Evolutionary conservation across 352 stramenopile genomes (phyloP).

Genomic region (Phytopythium litorale): DNA sequence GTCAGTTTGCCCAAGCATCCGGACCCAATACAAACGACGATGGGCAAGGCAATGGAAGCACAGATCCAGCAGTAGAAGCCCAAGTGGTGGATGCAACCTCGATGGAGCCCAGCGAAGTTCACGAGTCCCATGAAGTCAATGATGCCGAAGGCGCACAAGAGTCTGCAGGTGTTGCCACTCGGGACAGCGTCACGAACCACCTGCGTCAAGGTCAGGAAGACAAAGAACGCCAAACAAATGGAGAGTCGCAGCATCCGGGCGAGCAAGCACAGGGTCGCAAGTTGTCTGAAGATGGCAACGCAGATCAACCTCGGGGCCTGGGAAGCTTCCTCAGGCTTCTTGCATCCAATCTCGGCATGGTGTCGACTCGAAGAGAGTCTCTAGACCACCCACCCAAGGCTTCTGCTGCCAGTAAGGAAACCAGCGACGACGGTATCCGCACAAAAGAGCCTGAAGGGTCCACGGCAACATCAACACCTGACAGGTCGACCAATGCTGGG

Average conservation of each 20-base stretch:
- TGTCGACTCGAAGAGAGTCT: neutral
- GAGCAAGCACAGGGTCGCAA: neutral
- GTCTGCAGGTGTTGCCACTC: neutral
- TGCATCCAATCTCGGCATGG: conserved; percentile 1
- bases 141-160: neutral
- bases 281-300: neutral
- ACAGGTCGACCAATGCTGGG: neutral
- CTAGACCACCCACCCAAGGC: neutral
- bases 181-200: neutral
- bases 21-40: neutral
- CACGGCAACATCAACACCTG: neutral
- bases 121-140: neutral
- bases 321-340: conserved; percentile 3
- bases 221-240: neutral
- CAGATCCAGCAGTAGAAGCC: neutral
- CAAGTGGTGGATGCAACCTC: neutral
- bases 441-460: neutral
- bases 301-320: neutral
- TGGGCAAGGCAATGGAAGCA: neutral
- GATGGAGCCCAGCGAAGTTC: neutral
- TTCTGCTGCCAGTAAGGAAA: neutral
- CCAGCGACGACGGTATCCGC: no score
- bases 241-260: neutral
- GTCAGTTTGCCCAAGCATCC: neutral
- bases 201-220: neutral